Evolutionary conservation across 23 red algal species (phyloP).

Genomic region (Gracilariopsis chorda): DNA sequence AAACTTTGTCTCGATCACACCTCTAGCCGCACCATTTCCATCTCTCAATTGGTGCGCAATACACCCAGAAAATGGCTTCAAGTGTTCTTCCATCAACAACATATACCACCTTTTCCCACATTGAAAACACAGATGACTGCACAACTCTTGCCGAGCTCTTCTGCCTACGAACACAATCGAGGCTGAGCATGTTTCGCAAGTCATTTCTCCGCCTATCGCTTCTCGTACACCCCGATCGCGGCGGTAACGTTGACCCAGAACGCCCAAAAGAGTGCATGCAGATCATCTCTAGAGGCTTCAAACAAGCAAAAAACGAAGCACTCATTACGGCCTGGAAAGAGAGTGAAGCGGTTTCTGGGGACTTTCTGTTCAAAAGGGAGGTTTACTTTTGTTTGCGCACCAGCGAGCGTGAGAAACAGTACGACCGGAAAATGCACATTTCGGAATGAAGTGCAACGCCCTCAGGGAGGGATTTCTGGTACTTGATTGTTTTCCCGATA

Average conservation of each 20-base stretch:
- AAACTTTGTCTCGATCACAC: no score
- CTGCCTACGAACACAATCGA: neutral
- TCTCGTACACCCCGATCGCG: constrained; percentile 4
- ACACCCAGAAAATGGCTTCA: no score
- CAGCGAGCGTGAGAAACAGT: constrained; percentile 10
- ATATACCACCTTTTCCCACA: neutral
- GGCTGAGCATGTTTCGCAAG: neutral
- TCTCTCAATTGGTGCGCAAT: no score
- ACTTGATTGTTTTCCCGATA: no score
- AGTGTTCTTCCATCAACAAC: neutral
- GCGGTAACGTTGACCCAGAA: neutral
- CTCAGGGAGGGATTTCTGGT: no score
- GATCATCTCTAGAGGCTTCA: constrained; percentile 8
- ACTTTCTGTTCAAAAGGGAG: neutral
- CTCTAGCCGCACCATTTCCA: no score
- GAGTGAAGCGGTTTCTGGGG: neutral
- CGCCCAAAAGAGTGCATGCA: constrained; percentile 14
- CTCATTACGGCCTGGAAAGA: constrained; percentile 14
- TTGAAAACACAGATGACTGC: constrained; percentile 8
- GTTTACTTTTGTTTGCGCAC: constrained; percentile 42
- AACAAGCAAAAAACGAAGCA: constrained; percentile 38
- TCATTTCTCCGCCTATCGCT: constrained; percentile 1
- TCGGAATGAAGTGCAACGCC: no score
- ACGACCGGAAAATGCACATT: constrained; percentile 23
- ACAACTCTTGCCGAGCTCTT: constrained; percentile 27